These are phyloP conservation scores for Acanthamoeba lenticulata DNA, from an alignment of 208 protist species.

Conservation along the genomic window DNA sequence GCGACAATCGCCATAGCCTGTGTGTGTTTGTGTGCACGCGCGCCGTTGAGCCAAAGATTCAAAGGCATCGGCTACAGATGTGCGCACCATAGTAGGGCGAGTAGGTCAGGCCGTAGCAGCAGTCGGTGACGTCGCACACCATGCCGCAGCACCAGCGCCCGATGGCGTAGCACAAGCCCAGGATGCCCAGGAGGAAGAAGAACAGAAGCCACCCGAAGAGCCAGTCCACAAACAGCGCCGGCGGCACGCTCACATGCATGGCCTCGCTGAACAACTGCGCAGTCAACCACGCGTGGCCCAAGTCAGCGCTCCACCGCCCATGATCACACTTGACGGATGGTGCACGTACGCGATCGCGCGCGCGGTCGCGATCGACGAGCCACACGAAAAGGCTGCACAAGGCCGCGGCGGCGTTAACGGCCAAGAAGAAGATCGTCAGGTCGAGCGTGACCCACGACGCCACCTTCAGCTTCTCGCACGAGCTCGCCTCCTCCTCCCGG, in stretches of 20 bases:
- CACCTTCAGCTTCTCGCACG: neutral
- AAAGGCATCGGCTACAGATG: no score
- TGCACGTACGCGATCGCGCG: neutral
- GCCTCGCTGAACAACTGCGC: neutral
- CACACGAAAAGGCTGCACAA: conserved; percentile 44
- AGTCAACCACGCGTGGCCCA: neutral
- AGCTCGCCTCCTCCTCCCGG: neutral
- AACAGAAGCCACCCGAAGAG: conserved; percentile 30
- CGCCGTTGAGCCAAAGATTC: neutral
- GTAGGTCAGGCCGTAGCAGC: neutral
- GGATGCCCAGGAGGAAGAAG: conserved; percentile 38
- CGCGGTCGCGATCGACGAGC: neutral
- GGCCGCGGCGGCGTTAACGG: neutral
- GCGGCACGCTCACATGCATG: neutral
- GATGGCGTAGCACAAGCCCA: neutral
- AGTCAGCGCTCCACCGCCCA: neutral
- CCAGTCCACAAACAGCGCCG: conserved; percentile 40
- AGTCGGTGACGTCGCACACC: neutral
- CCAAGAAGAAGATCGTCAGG: conserved; percentile 20
- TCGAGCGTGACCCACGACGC: conserved; percentile 21
- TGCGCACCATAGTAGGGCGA: neutral
- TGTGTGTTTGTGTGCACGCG: no score
- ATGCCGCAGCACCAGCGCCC: neutral
- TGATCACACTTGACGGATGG: neutral
- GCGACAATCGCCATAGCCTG: neutral